Percentiles rank a stretch among this genome's conserved stretches.
These are phyloP conservation scores for Pythium phragmiticola DNA, from an alignment of 352 stramenopile genomes.

Conservation along the genomic window DNA sequence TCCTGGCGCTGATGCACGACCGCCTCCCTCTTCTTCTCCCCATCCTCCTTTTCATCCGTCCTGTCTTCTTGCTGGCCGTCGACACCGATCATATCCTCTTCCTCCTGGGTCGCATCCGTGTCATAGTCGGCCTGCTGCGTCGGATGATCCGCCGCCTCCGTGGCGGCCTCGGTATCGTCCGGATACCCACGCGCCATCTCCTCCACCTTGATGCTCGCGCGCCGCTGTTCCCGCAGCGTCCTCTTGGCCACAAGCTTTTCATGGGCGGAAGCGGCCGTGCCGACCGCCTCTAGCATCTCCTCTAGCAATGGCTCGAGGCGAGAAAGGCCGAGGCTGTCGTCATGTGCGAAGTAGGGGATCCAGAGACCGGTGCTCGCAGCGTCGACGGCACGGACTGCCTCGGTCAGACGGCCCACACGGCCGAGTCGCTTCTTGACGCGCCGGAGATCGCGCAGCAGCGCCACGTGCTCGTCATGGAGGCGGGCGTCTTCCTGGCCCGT, in stretches of 20 bases:
- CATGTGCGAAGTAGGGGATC: not conserved
- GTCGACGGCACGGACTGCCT: not conserved
- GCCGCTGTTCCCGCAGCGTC: not conserved
- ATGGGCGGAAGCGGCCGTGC: not conserved
- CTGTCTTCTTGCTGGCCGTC: not conserved
- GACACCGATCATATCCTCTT: not conserved
- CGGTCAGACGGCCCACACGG: not conserved
- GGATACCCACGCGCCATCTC: not conserved
- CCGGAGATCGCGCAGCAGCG: slow-evolving; percentile 3
- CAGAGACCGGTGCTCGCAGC: not conserved
- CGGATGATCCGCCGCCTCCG: not conserved
- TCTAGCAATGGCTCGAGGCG: not conserved
- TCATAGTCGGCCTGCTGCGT: not conserved
- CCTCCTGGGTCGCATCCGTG: slow-evolving; percentile 12
- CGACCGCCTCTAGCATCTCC: not conserved
- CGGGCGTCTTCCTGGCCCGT: slow-evolving; percentile 2
- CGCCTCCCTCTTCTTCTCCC: no score
- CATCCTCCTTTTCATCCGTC: no score
- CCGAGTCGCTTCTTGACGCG: not conserved
- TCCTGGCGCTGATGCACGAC: no score
- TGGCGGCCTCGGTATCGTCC: not conserved
- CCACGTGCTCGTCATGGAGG: not conserved
- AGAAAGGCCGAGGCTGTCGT: slow-evolving; percentile 1
- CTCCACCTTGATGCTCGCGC: slow-evolving; percentile 1
- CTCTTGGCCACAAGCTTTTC: not conserved